Evolutionary conservation across 768 basidiomycete genomes (phyloP), one percentile per base, ranked within the genome.

Genomic region (Rhizopogon salebrosus): DNA sequence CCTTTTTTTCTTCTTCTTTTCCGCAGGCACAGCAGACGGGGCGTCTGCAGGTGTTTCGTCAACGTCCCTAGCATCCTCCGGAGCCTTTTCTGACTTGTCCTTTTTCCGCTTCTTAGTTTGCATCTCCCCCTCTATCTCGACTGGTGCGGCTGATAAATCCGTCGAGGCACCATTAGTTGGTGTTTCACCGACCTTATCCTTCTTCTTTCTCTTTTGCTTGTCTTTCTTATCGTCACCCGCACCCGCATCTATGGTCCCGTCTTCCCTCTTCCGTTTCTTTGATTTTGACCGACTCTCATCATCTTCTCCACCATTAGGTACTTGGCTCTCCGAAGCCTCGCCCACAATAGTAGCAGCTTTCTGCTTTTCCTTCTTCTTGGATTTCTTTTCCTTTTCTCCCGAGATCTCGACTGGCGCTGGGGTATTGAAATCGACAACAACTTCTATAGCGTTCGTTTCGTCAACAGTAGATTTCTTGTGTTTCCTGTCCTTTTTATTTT

Each of bases 181-280:
- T 41, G 39, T 43, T 70, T 62, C 55, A 68, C 67, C 45, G 14
- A 22, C 20, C 59, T 71, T 68, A 49, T 62, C 66, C 48, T 64
- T 66, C 57, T 67, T 65, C 42, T 58, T 54, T 50, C 66, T 66
- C 61, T 67, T 63, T 34, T 54, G 48, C 31, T 54, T 58, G 16
- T 48, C 56, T 7, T 45, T 39, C 6, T 18, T 48, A 11, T 50
- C 54, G 34, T 51, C 53, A 27, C 57, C 61, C 14, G 40, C 54
- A 16, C 54, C 54, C 9, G 48, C 58, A 4, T 49, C 52, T 3
- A 8, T 41, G 6, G 55, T 57, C 6, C 57, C 29, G 13, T 49
- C 41, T 42, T 56, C 51, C 60, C 62, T 66, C 55, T 65, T 72
- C 48, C 70, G 70, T 56, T 73, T 75, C 54, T 69, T 74, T 36